These are phyloP conservation scores for Bacidia rubella DNA, from an alignment of 495 filamentous ascomycete species.

Conservation along the genomic window DNA sequence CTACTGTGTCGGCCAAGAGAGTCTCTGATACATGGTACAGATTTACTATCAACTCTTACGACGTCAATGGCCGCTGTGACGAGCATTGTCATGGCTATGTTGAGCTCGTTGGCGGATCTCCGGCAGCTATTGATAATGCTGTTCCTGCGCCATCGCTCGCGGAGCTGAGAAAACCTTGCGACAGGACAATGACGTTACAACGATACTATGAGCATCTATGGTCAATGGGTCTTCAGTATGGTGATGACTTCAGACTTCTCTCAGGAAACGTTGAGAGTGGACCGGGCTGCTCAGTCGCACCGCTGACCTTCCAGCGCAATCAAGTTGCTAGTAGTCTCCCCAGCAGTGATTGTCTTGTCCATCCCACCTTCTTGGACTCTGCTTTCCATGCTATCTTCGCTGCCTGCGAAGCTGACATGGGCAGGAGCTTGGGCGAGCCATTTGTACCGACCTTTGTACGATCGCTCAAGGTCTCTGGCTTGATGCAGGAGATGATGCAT, in stretches of 20 bases:
- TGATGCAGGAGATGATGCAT: slow-evolving; percentile 6
- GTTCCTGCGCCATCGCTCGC: not conserved
- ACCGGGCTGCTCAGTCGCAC: slow-evolving; percentile 11
- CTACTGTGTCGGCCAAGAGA: slow-evolving; percentile 9
- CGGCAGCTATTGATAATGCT: slow-evolving; percentile 1
- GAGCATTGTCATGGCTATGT: slow-evolving; percentile 13
- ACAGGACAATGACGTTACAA: slow-evolving; percentile 6
- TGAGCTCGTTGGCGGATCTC: slow-evolving; percentile 6
- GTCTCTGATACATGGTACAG: slow-evolving; percentile 13
- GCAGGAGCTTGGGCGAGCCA: slow-evolving; percentile 14
- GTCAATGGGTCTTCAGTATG: slow-evolving; percentile 15
- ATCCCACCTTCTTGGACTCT: slow-evolving; percentile 13
- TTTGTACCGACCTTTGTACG: slow-evolving; percentile 20
- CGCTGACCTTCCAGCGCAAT: slow-evolving; percentile 9
- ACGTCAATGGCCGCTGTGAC: slow-evolving; percentile 10
- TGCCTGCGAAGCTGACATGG: slow-evolving; percentile 8
- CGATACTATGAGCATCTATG: slow-evolving; percentile 14
- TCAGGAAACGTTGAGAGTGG: slow-evolving; percentile 12
- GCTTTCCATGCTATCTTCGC: slow-evolving; percentile 13
- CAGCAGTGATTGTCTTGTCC: slow-evolving; percentile 8
- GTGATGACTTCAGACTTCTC: slow-evolving; percentile 12
- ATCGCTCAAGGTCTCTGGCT: slow-evolving; percentile 16
- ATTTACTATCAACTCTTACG: slow-evolving; percentile 12
- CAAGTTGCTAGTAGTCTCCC: not conserved
- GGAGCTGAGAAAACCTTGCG: slow-evolving; percentile 1